phyloP scores from a whole-genome alignment of 2,329 filamentous ascomycete genomes.

The Colletotrichum horii region DNA sequence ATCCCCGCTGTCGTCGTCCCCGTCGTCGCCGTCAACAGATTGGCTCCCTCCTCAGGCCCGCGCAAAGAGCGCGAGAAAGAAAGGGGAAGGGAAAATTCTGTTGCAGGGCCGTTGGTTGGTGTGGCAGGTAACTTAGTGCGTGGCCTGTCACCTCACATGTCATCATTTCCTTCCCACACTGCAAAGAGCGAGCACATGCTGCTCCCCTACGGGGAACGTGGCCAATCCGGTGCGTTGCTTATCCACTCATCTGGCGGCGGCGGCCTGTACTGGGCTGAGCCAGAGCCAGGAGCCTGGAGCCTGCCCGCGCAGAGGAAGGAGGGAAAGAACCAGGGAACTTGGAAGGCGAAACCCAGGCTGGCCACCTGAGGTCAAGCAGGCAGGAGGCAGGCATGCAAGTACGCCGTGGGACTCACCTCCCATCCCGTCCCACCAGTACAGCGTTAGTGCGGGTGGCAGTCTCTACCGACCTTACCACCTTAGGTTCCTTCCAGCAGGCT shows the following conservation, averaged over 20 bases:
- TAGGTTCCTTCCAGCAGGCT: not conserved
- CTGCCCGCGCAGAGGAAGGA: not conserved
- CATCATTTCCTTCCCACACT: constrained; percentile 14
- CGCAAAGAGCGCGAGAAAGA: not conserved
- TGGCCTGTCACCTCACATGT: constrained; percentile 22
- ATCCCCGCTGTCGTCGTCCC: not conserved
- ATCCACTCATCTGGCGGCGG: not conserved
- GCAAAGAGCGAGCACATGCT: constrained; percentile 18
- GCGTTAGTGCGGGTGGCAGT: not conserved
- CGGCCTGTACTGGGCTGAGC: not conserved
- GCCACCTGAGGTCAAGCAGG: not conserved
- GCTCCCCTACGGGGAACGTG: not conserved
- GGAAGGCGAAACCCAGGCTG: not conserved
- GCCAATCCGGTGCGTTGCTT: constrained; percentile 19
- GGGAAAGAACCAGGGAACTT: not conserved
- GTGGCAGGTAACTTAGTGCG: not conserved
- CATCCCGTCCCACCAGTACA: not conserved
- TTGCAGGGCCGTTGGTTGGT: constrained; percentile 5
- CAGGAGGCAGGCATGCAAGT: not conserved
- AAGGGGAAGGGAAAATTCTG: not conserved
- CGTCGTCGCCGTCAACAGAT: not conserved
- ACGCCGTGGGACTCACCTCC: not conserved
- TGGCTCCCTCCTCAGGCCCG: not conserved
- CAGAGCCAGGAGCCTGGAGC: constrained; percentile 2
- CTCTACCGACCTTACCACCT: not conserved